A percentile compares a stretch with the other conserved stretches of the same genome.
Evolutionary conservation across 805 yeast genomes (phyloP).

Genomic region (Metschnikowia peoriensis): DNA sequence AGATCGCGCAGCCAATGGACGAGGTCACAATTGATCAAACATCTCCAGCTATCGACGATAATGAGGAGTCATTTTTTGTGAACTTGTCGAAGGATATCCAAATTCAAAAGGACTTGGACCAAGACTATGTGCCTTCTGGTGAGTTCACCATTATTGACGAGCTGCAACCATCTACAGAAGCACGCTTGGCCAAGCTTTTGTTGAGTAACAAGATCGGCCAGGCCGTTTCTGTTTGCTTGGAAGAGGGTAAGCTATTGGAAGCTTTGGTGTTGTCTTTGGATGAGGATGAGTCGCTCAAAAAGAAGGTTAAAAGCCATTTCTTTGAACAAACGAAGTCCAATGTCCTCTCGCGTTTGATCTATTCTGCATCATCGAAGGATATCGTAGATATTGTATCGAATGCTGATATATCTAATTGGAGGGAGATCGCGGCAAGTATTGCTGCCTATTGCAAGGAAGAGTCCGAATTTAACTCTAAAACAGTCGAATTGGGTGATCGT

Average conservation of each 20-base stretch:
- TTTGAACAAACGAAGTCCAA: constrained; percentile 55
- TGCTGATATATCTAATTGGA: constrained; percentile 81
- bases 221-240: constrained; percentile 68
- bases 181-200: constrained; percentile 42
- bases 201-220: constrained; percentile 59
- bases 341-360: constrained; percentile 70
- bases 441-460: constrained; percentile 40
- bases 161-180: constrained; percentile 41
- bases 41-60: constrained; percentile 3
- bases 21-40: background rate
- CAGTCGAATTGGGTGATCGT: constrained; percentile 76
- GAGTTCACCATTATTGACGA: constrained; percentile 41
- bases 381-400: constrained; percentile 72
- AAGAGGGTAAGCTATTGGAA: constrained; percentile 63
- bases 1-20: background rate
- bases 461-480: constrained; percentile 50
- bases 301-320: constrained; percentile 69
- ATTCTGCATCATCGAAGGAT: constrained; percentile 55
- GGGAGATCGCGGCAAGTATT: constrained; percentile 69
- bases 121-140: constrained; percentile 50
- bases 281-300: constrained; percentile 57
- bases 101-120: constrained; percentile 12
- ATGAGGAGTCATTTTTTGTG: constrained; percentile 38
- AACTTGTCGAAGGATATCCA: constrained; percentile 27
- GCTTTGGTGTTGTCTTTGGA: constrained; percentile 79